Base-by-base conservation (phyloP, 495 filamentous ascomycete species). In the Neurospora africana region DNA sequence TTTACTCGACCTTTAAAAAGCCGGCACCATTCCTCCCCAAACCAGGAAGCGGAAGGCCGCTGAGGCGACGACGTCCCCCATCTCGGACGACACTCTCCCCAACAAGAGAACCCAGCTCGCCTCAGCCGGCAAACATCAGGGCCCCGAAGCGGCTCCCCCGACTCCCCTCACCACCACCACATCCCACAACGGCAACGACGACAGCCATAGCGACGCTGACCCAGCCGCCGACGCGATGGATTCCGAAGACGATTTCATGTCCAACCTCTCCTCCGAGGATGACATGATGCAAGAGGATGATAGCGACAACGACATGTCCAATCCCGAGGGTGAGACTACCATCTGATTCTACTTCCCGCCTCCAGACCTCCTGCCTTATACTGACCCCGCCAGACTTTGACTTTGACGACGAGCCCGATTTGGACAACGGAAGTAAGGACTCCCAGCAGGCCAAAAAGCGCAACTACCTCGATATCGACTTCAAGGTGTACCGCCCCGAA, bases 221-320 rank as follows among this genome's bases (percentile, higher is more conserved):
- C 53, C 84, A 33, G 76, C 82, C 73, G 83, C 81, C 68, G 82
- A 82, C 76, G 89, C 84, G 21, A 98, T 98, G 95, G 95, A 97
- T 79, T 97, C 95, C 15, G 95, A 98, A 75, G 95, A 98, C 79
- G 95, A 98, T 74, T 94, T 95, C 79, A 92, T 97, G 87, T 96
- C 92, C 69, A 89, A 90, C 72, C 85, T 89, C 75, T 94, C 92
- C 19, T 96, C 91, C 78, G 89, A 88, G 44, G 89, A 91, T 68
- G 93, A 93, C 78, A 87, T 89, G 69, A 89, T 94, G 68, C 86
- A 85, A 47, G 86, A 65, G 30, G 53, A 93, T 74, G 92, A 92
- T 36, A 93, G 89, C 77, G 93, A 94, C 35, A 89, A 92, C 73
- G 83, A 80, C 68, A 86, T 93, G 76, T 86, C 95, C 68, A 93